These are phyloP conservation scores for Boletus speciosus DNA, from an alignment of 768 basidiomycete species.

Conservation along the genomic window DNA sequence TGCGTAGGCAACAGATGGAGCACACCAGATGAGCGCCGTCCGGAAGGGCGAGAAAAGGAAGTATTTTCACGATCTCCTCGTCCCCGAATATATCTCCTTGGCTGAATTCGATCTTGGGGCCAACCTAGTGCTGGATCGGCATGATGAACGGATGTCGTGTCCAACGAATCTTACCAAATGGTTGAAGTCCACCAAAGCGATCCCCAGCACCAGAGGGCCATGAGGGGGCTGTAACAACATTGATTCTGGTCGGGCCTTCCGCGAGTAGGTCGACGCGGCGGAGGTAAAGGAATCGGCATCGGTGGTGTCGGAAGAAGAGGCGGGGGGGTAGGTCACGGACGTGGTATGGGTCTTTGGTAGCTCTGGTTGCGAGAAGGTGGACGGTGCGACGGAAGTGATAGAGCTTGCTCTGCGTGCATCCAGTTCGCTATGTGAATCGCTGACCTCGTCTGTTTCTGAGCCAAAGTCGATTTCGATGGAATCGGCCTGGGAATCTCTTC, in stretches of 20 bases:
- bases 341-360: conserved; percentile 33
- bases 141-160: conserved; percentile 8
- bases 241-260: conserved; percentile 77
- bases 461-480: conserved; percentile 53
- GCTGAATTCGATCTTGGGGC: conserved; percentile 86
- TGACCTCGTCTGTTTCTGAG: conserved; percentile 52
- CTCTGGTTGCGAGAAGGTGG: conserved; percentile 34
- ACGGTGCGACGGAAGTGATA: conserved; percentile 49
- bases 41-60: conserved; percentile 94
- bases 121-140: conserved; percentile 53
- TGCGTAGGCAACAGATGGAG: background rate
- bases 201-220: conserved; percentile 70
- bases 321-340: conserved; percentile 60
- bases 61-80: conserved; percentile 76
- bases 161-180: conserved; percentile 62
- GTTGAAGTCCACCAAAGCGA: conserved; percentile 94
- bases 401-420: conserved; percentile 42
- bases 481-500: conserved; percentile 43
- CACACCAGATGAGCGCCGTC: conserved; percentile 92
- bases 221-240: conserved; percentile 56
- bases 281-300: conserved; percentile 61
- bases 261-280: conserved; percentile 49
- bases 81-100: conserved; percentile 78
- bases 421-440: conserved; percentile 41
- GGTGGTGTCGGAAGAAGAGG: conserved; percentile 40